Evolutionary conservation across 2,329 filamentous ascomycete species (phyloP).

Genomic region (Mollisiaceae sp.): DNA sequence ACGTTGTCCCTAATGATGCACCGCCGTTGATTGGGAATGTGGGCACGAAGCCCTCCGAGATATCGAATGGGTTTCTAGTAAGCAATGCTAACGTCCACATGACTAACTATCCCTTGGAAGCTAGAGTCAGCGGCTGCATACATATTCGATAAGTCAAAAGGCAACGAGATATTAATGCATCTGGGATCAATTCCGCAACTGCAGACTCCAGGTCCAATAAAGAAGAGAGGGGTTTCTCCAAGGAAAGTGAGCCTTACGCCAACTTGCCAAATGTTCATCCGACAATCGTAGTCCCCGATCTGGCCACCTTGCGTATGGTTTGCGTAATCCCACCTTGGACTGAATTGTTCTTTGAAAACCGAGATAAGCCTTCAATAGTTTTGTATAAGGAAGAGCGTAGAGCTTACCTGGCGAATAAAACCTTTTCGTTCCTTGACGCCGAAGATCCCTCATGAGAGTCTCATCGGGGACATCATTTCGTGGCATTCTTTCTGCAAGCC

Average conservation of each 20-base stretch:
- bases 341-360: constrained; percentile 14
- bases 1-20: not conserved
- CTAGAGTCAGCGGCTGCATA: too few species aligned
- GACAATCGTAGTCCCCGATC: constrained; percentile 7
- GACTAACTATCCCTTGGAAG: not conserved
- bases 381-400: not conserved
- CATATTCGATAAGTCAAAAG: too few species aligned
- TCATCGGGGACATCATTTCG: not conserved
- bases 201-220: too few species aligned
- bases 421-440: not conserved
- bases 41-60: not conserved
- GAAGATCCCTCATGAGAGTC: not conserved
- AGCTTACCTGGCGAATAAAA: constrained; percentile 14
- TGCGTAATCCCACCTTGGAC: constrained; percentile 10
- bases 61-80: not conserved
- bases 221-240: too few species aligned
- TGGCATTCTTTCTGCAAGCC: not conserved
- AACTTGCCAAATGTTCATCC: constrained; percentile 14
- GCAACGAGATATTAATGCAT: too few species aligned
- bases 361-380: not conserved
- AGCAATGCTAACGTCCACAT: constrained; percentile 3
- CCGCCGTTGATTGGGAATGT: not conserved
- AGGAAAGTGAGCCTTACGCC: not conserved
- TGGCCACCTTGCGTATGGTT: constrained; percentile 3
- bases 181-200: too few species aligned